phyloP scores from a whole-genome alignment of 306 rosid species.

The Fagus sylvatica region DNA sequence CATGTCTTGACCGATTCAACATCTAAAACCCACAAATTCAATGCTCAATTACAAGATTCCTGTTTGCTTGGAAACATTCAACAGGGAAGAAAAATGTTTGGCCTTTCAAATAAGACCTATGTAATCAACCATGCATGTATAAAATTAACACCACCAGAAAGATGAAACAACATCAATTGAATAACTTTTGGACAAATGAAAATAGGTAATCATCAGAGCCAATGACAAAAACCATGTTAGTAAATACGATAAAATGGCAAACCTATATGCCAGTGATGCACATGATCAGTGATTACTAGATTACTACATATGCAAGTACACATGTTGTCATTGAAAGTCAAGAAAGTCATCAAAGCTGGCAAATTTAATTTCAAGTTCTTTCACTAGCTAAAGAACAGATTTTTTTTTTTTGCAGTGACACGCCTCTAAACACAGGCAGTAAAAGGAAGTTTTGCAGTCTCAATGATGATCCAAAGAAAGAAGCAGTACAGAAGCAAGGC shows the following conservation, averaged over 20 bases:
- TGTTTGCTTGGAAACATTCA: constrained; percentile 17
- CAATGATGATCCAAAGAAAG: background rate
- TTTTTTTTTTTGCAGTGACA: background rate
- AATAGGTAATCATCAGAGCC: background rate
- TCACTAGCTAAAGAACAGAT: background rate
- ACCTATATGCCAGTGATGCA: background rate
- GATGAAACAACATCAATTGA: background rate
- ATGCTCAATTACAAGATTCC: background rate
- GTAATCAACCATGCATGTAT: background rate
- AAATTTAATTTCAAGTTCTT: background rate
- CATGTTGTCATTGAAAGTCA: background rate
- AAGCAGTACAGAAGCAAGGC: too few relatives aligned
- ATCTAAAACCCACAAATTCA: constrained; percentile 13
- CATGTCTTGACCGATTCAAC: constrained; percentile 12
- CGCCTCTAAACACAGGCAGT: background rate
- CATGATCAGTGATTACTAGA: background rate
- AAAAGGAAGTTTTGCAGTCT: background rate
- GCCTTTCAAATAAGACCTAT: background rate
- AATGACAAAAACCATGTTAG: background rate
- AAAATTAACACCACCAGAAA: background rate
- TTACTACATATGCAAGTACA: background rate
- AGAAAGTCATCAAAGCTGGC: background rate
- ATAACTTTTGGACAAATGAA: background rate
- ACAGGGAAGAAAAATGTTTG: background rate
- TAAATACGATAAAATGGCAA: background rate